A percentile compares a stretch with the other conserved stretches of the same genome.
Evolutionary conservation across 208 protist genomes (phyloP).

Genomic region (Acanthamoeba polyphaga): DNA sequence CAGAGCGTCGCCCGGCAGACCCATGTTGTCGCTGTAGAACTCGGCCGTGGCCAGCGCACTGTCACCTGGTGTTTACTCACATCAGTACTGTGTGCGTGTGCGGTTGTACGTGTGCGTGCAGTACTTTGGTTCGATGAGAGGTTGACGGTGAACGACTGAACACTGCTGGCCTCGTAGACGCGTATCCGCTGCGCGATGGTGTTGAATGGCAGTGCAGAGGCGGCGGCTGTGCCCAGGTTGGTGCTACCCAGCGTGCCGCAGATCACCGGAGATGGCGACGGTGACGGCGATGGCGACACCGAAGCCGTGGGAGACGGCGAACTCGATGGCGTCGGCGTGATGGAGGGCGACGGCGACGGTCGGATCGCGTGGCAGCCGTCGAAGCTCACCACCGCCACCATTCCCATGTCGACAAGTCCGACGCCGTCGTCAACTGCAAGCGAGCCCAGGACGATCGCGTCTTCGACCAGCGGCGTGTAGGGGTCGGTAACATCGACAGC

Average conservation of each 20-base stretch:
- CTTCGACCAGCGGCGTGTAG: background rate
- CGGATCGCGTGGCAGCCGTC: conserved; percentile 12
- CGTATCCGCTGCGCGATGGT: background rate
- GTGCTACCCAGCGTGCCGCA: background rate
- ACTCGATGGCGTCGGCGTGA: background rate
- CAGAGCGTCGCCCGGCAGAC: background rate
- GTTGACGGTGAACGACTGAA: background rate
- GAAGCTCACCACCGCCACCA: background rate
- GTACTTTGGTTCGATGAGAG: background rate
- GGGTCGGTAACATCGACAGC: background rate
- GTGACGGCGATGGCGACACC: background rate
- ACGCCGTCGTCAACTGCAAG: background rate
- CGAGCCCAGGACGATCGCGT: background rate
- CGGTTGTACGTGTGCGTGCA: background rate
- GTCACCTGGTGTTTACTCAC: background rate
- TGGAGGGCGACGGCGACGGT: conserved; percentile 10
- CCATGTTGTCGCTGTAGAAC: background rate
- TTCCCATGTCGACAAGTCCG: background rate
- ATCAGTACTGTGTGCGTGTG: background rate
- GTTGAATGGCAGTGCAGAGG: background rate
- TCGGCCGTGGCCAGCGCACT: background rate
- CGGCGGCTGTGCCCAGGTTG: background rate
- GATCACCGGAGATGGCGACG: background rate
- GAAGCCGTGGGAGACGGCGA: background rate
- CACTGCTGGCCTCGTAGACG: background rate